Conservation (phyloP, 2,329 filamentous ascomycete genomes). For the Emergomyces orientalis region DNA sequence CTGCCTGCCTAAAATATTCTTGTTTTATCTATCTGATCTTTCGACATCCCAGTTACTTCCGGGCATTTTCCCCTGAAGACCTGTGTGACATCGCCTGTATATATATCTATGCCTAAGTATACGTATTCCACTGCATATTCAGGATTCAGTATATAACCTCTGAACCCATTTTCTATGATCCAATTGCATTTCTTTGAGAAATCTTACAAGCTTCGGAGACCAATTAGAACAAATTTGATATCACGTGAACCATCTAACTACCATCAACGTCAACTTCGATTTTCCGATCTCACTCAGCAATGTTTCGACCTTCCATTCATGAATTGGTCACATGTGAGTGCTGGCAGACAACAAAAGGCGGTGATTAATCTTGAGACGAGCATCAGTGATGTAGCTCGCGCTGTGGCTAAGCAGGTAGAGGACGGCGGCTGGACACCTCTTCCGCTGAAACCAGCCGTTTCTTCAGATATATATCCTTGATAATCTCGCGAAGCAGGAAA, state of each 20-base stretch:
- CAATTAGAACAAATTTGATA: background rate
- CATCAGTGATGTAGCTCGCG: slow-evolving; percentile 25
- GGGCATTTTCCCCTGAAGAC: too few species aligned
- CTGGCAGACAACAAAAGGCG: slow-evolving; percentile 13
- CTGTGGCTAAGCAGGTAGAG: slow-evolving; percentile 23
- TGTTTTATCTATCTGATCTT: too few species aligned
- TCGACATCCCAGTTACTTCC: too few species aligned
- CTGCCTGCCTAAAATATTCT: too few species aligned
- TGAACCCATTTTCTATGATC: background rate
- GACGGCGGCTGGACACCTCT: slow-evolving; percentile 24
- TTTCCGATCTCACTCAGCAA: background rate
- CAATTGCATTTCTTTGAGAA: background rate
- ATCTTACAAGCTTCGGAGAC: background rate
- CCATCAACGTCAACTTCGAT: background rate
- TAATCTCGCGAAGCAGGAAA: background rate
- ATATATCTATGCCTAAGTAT: too few species aligned
- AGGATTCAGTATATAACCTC: background rate
- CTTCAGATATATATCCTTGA: slow-evolving; percentile 14
- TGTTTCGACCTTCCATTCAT: background rate
- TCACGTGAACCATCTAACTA: background rate
- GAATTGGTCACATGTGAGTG: background rate
- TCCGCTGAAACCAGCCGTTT: slow-evolving; percentile 23
- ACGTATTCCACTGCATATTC: background rate
- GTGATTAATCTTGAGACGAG: slow-evolving; percentile 19
- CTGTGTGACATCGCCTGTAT: too few species aligned